Percentiles rank a stretch among this genome's conserved stretches.
phyloP scores from a whole-genome alignment of 176 grass and related monocot genomes.

The Elymus sibiricus region DNA sequence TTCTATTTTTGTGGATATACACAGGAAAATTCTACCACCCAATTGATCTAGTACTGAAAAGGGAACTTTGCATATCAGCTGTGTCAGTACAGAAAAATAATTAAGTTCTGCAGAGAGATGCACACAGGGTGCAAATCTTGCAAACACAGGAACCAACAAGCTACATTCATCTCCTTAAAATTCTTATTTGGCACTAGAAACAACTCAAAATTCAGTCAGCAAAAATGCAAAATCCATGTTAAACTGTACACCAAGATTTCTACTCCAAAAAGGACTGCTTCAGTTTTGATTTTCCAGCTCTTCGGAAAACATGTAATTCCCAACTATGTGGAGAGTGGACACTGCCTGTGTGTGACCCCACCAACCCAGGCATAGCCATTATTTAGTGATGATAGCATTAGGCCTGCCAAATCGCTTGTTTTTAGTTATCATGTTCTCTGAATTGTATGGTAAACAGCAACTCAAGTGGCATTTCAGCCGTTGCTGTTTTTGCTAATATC shows the following conservation, averaged over 20 bases:
- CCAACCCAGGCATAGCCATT: conserved; percentile 15
- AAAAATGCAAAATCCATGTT: conserved; percentile 13
- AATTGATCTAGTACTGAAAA: neutral
- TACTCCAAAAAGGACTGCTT: conserved; percentile 4
- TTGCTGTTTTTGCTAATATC: conserved; percentile 9
- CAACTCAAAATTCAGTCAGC: neutral
- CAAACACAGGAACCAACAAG: conserved; percentile 17
- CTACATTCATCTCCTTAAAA: conserved; percentile 13
- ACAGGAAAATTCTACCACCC: neutral
- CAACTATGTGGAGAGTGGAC: neutral
- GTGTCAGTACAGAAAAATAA: neutral
- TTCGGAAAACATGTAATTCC: conserved; percentile 19
- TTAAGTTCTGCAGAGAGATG: neutral
- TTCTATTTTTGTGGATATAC: neutral
- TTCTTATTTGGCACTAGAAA: conserved; percentile 25
- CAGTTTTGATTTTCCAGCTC: conserved; percentile 21
- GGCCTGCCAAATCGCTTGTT: conserved; percentile 9
- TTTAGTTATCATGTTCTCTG: conserved; percentile 7
- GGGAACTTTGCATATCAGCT: neutral
- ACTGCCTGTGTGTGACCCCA: neutral
- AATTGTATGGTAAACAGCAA: neutral
- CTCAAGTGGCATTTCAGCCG: conserved; percentile 6
- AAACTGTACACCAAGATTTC: conserved; percentile 31
- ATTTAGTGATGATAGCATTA: conserved; percentile 1
- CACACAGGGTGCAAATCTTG: neutral